Base-by-base conservation (phyloP, 371 early-diverging fungal species). In the Capniomyces stellatus region DNA sequence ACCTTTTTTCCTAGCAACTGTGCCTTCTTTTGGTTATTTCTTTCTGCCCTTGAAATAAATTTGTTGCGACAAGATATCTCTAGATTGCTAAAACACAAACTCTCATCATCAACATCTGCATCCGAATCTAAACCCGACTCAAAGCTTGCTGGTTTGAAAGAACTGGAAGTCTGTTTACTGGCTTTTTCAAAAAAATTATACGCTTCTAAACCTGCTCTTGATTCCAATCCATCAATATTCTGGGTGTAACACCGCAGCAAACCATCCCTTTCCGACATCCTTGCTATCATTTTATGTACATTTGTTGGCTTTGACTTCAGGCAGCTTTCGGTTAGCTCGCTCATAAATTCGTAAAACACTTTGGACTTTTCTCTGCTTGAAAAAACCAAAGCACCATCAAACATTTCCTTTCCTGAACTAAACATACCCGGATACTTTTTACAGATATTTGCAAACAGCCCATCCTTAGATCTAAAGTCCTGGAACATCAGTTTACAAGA, bases 181-280 rank as follows among this genome's bases (percentile, higher is more conserved):
- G 72, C 12, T 62, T 62, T 24, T 46, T 60, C 54, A 42, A 53
- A 31, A 48, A 61, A 59, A 27, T 52, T 43, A 35, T 52, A 51
- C 15, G 61, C 42, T 74, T 63, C 23, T 3, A 70, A 64, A 13
- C 69, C 69, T 2, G 69, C 64, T 25, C 66, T 69, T 41, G 56
- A 77, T 64, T 97, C 96, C n/a, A 97, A 67, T 51, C 89, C 83
- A 60, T 97, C 98, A 58, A 97, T 95, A 67, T 97, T 97, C 70
- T 97, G 98, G 46, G 96, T 94, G 60, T 97, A 97, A 66, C 89
- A 91, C 19, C 98, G 74, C 19, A 83, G 60, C 30, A 92, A 66
- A 55, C 79, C 76, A 31, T 85, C 83, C 21, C 72, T 70, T 22
- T 80, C 76, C 28, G 81, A 73, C 19, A 97, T 63, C 43, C 71